Conservation (phyloP, 352 stramenopile genomes). For the Phytopythium delawarense region DNA sequence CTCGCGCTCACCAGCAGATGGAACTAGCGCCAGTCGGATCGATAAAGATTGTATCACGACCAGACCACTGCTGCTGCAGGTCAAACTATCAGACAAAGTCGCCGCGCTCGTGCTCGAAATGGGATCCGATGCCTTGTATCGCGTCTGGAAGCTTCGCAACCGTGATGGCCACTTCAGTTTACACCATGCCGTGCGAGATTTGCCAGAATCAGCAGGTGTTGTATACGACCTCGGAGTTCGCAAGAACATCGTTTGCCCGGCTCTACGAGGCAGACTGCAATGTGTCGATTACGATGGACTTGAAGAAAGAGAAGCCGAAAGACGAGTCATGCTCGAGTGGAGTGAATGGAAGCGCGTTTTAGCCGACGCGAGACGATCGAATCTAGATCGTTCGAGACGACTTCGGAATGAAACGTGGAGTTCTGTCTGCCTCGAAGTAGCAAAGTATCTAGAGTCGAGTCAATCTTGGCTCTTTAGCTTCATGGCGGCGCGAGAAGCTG, state of each 20-base stretch:
- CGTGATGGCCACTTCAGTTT: conserved; percentile 31
- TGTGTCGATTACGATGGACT: background rate
- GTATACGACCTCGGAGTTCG: conserved; percentile 28
- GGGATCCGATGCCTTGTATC: conserved; percentile 24
- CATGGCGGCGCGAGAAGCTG: conserved; percentile 17
- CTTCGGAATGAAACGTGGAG: conserved; percentile 38
- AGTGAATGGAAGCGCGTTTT: background rate
- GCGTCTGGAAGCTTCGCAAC: conserved; percentile 29
- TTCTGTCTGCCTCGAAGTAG: conserved; percentile 31
- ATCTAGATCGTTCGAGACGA: background rate
- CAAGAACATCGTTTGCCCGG: conserved; percentile 13
- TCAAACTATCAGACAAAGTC: conserved; percentile 43
- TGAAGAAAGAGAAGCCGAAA: conserved; percentile 8
- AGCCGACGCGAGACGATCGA: background rate
- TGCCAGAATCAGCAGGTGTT: conserved; percentile 37
- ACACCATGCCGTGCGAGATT: conserved; percentile 31
- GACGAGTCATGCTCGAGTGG: conserved; percentile 7
- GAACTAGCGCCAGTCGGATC: background rate
- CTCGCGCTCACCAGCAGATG: background rate
- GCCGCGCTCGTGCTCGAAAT: conserved; percentile 33
- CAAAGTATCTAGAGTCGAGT: conserved; percentile 28
- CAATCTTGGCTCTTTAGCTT: conserved; percentile 32
- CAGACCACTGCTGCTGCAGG: conserved; percentile 26
- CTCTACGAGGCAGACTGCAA: conserved; percentile 19
- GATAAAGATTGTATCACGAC: background rate